A percentile compares a stretch with the other conserved stretches of the same genome.
phyloP scores from a whole-genome alignment of 2,329 filamentous ascomycete genomes.

The Aspergillus sp. region DNA sequence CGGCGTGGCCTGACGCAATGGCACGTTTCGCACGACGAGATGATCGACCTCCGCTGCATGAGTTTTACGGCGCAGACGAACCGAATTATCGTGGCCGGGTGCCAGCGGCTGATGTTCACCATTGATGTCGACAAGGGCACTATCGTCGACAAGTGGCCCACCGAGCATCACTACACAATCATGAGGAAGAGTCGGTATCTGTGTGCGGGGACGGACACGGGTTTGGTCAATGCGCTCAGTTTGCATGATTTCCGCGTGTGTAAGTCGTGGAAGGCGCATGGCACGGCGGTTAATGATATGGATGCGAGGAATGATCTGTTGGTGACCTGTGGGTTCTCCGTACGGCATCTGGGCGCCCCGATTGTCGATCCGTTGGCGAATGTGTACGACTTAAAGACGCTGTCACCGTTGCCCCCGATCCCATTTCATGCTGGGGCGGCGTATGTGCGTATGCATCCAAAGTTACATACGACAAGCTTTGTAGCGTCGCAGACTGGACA shows the following conservation, averaged over 20 bases:
- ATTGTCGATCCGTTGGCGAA: constrained; percentile 91
- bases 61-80: constrained; percentile 84
- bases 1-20: constrained; percentile 77
- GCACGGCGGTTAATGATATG: constrained; percentile 87
- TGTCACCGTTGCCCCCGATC: constrained; percentile 79
- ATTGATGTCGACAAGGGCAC: constrained; percentile 64
- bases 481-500: constrained; percentile 87
- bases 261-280: constrained; percentile 85
- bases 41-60: constrained; percentile 88
- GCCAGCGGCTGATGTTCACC: constrained; percentile 76
- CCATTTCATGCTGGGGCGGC: constrained; percentile 87
- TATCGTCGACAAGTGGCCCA: constrained; percentile 62
- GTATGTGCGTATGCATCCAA: constrained; percentile 92
- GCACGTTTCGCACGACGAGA: constrained; percentile 72
- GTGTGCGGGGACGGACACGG: constrained; percentile 77
- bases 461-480: constrained; percentile 89
- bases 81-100: constrained; percentile 77
- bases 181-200: constrained; percentile 87
- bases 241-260: constrained; percentile 66
- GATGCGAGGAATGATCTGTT: constrained; percentile 92
- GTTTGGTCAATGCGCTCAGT: constrained; percentile 79
- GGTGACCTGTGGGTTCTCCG: constrained; percentile 87
- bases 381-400: constrained; percentile 88
- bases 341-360: constrained; percentile 67
- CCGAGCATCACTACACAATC: constrained; percentile 72